Base-by-base conservation (phyloP, 805 yeast genomes). In the Candida adriatica region DNA sequence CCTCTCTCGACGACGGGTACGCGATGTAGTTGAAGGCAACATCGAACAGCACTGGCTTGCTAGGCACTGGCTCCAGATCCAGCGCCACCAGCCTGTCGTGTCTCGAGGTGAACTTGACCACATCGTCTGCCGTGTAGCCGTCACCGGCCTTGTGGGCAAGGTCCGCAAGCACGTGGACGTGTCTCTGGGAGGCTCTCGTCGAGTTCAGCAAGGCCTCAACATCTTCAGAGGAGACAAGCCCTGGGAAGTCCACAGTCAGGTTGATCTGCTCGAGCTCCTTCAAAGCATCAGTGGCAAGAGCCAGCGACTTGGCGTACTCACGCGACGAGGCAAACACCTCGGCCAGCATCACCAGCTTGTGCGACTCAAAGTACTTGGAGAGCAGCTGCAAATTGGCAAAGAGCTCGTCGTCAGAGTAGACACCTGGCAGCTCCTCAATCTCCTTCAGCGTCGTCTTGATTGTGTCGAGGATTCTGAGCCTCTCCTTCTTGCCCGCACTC, bases 1-100 rank as follows among this genome's bases (percentile, higher is more conserved):
- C 22, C 16, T 45, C 30, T 15, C 15, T 11, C 8, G 47, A 14
- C 24, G 41, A 30, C 14, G 37, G 33, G 13, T 76, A 78, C 21
- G 67, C 64, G 32, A 88, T 70, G 50, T 83, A 87, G 53, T 87
- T 88, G 64, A 67, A 88, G 0, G 94, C 97, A 42, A 85, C 65
- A 53, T 90, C 98, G 48, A 86, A 92, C 48, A 88, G 70, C 8
- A 87, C 94, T 0, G 98, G 96, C 58, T 92, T 90, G 35, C 79
- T 73, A 32, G 76, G 68, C 2, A 83, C 73, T 1, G 94, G 82
- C 41, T 59, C 62, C 45, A 26, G 34, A 38, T 18, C 61, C 53
- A 42, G 56, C 48, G 38, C 55, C 34, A 35, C 57, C 34, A 31
- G 53, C 17, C 39, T 30, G 22, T 51, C 37, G 29, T 58, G 62